phyloP scores from a whole-genome alignment of 768 basidiomycete species.

The Saitozyma sp. region DNA sequence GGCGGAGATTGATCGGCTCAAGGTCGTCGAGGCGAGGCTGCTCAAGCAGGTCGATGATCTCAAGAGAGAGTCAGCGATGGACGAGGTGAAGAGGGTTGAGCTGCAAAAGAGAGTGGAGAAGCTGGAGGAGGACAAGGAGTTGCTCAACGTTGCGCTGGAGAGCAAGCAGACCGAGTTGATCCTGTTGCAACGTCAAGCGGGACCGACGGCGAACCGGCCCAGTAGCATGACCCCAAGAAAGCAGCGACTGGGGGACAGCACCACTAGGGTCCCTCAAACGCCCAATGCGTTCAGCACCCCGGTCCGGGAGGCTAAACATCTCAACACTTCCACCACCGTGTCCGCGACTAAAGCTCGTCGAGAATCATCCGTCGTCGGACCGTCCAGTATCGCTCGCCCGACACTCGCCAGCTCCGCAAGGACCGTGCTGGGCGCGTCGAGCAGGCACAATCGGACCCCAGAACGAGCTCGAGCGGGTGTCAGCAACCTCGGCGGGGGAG shows the following conservation, averaged over 20 bases:
- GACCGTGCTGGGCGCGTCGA: conserved; percentile 8
- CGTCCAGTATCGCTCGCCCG: neutral
- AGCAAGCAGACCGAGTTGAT: conserved; percentile 29
- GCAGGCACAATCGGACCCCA: conserved; percentile 13
- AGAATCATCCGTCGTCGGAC: conserved; percentile 1
- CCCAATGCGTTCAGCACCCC: neutral
- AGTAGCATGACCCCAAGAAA: conserved; percentile 7
- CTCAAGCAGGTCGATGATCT: conserved; percentile 11
- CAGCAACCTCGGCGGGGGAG: conserved; percentile 7
- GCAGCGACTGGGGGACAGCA: conserved; percentile 7
- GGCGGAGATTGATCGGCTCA: conserved; percentile 35
- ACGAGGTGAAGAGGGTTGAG: conserved; percentile 12
- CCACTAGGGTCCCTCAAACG: conserved; percentile 3
- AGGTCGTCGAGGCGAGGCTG: conserved; percentile 26
- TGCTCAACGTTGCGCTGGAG: conserved; percentile 31
- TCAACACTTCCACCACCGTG: neutral
- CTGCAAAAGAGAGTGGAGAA: conserved; percentile 16
- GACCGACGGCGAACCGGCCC: neutral
- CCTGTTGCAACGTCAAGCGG: conserved; percentile 18
- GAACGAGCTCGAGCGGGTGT: neutral
- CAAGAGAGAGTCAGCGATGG: conserved; percentile 3
- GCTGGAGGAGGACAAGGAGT: conserved; percentile 23
- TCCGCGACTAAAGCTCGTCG: neutral
- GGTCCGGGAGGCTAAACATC: too few species aligned
- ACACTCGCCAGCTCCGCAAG: neutral